Base-by-base conservation (phyloP, 2,329 filamentous ascomycete genomes). In the Exophiala oligosperma region DNA sequence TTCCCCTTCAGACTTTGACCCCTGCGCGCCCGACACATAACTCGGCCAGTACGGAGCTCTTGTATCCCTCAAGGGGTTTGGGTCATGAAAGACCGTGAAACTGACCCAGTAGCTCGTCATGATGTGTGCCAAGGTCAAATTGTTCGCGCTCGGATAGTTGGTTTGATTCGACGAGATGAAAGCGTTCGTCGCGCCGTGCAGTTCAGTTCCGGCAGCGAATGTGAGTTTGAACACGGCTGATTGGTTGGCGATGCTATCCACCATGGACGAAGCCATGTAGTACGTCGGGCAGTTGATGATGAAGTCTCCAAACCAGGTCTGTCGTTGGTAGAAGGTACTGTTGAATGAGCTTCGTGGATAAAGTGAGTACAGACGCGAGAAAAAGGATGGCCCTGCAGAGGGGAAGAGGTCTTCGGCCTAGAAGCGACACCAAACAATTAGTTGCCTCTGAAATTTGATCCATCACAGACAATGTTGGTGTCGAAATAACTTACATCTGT, bases 291-390 rank as follows among this genome's bases (percentile, higher is more conserved):
- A 76, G 52, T 69, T 70, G 63, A 78, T 77, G 37, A 77, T 74
- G 59, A 73, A 76, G 60, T 79, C 76, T 6, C 76, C 76, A 59
- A 76, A 79, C 65, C 70, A 71, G 1, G 67, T 67, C 47, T 70
- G 65, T 4, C 73, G 67, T 51, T 73, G 73, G 60, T 66, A 76
- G 58, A 75, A 71, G 7, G 54, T 56, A 47, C 54, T 56, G 54
- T 56, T 56, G 54, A 56, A 56, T n/a, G 37, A 8, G 38, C 70
- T 74, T 1, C 48, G 47, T 4, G 74, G 72, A 52, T 75, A 75
- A 23, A 77, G 71, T 57, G 76, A 68, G 65, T 75, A 75, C 3
- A 76, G 65, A 21, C 76, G 69, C 32, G 69, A 70, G 67, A 77
- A 77, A 57, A 69, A 68, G 8, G 73, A 69, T 44, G 41, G 70